phyloP scores from a whole-genome alignment of 805 yeast genomes.

The Metschnikowia drakensbergensis region DNA sequence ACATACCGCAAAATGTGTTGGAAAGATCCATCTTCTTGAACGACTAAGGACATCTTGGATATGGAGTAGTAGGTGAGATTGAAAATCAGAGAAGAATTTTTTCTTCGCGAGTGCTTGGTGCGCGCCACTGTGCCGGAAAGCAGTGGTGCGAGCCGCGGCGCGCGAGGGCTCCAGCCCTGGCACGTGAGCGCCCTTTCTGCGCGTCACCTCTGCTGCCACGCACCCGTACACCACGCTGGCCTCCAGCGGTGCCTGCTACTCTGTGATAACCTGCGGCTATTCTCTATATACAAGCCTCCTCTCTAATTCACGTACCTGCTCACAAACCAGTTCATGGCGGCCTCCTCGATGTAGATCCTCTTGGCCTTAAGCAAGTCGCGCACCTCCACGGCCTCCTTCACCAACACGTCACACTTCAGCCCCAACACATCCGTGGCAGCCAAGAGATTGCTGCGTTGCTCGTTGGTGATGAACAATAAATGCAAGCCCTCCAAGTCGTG shows the following conservation, averaged over 20 bases:
- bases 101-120: constrained; percentile 17
- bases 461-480: constrained; percentile 65
- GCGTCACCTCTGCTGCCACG: not conserved
- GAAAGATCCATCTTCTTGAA: constrained; percentile 98
- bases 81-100: constrained; percentile 17
- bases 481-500: constrained; percentile 50
- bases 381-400: constrained; percentile 76
- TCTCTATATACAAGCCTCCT: constrained; percentile 14
- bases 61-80: constrained; percentile 15
- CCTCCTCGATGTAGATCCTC: constrained; percentile 66
- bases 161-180: constrained; percentile 23
- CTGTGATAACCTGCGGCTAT: not conserved
- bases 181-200: not conserved
- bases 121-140: constrained; percentile 12
- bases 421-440: constrained; percentile 52
- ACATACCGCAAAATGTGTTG: constrained; percentile 99
- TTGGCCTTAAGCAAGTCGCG: constrained; percentile 80
- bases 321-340: constrained; percentile 62
- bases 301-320: constrained; percentile 24
- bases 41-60: constrained; percentile 87
- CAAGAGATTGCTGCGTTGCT: constrained; percentile 56
- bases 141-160: constrained; percentile 3
- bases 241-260: too few species aligned
- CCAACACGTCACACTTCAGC: constrained; percentile 57
- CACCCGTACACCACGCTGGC: not conserved